Conservation (phyloP, 495 filamentous ascomycete species). For the Sporormia fimetaria region DNA sequence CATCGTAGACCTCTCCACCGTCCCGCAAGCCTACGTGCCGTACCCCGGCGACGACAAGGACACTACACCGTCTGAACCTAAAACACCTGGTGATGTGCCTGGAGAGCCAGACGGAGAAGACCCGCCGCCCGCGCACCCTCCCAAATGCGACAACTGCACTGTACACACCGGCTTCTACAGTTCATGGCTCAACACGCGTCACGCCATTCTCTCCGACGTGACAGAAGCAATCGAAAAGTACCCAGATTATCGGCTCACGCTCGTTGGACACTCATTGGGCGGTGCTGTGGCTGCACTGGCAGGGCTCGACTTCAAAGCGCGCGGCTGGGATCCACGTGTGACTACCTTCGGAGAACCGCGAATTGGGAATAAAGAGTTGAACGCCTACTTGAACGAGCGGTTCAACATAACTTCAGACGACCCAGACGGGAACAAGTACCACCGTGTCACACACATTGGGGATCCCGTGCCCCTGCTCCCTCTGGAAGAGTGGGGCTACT, state of each 20-base stretch:
- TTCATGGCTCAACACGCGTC: constrained; percentile 66
- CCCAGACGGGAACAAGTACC: constrained; percentile 39
- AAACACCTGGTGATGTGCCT: background rate
- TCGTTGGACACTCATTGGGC: constrained; percentile 86
- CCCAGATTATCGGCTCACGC: constrained; percentile 58
- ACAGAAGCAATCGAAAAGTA: constrained; percentile 42
- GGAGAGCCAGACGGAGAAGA: background rate
- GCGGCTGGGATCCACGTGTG: constrained; percentile 59
- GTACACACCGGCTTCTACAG: constrained; percentile 84
- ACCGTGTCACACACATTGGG: constrained; percentile 71
- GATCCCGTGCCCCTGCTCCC: constrained; percentile 89
- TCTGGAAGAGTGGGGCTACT: constrained; percentile 75
- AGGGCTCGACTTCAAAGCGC: constrained; percentile 57
- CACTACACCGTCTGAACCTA: constrained; percentile 27
- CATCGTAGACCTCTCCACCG: constrained; percentile 73
- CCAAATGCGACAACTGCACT: constrained; percentile 65
- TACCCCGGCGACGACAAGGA: constrained; percentile 50
- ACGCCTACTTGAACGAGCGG: constrained; percentile 50
- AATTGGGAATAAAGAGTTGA: constrained; percentile 65
- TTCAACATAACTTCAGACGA: constrained; percentile 44
- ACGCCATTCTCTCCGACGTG: constrained; percentile 50
- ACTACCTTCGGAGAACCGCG: constrained; percentile 92
- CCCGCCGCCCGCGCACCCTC: constrained; percentile 18
- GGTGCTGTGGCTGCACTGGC: constrained; percentile 86
- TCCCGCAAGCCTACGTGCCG: constrained; percentile 81